These are phyloP conservation scores for Plasmodium ovale DNA, from an alignment of 169 alveolate genomes.

Conservation along the genomic window DNA sequence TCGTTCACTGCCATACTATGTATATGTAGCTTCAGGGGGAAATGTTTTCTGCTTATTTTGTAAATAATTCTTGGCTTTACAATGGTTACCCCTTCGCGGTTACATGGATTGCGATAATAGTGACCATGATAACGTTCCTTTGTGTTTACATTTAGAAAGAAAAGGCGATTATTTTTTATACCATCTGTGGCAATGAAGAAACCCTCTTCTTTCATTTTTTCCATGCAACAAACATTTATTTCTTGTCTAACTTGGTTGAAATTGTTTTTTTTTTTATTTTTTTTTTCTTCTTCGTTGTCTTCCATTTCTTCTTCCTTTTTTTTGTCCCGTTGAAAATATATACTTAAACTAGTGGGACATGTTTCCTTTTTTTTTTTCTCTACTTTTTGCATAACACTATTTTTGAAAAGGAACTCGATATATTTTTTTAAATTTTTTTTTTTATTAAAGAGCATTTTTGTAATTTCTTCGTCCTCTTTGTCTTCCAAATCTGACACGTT, in stretches of 20 bases:
- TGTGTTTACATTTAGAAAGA: constrained; percentile 18
- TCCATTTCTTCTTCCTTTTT: constrained; percentile 29
- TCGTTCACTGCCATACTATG: constrained; percentile 34
- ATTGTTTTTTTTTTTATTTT: not conserved
- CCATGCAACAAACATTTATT: constrained; percentile 27
- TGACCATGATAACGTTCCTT: not conserved
- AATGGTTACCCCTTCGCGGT: not conserved
- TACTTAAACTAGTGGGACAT: constrained; percentile 8
- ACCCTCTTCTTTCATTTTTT: constrained; percentile 25
- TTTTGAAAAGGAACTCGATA: constrained; percentile 19
- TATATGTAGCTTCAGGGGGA: constrained; percentile 13
- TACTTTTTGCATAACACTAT: not conserved
- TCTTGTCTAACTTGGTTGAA: constrained; percentile 2
- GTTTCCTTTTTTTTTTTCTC: constrained; percentile 7
- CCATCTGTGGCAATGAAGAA: constrained; percentile 34
- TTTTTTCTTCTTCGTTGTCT: constrained; percentile 18
- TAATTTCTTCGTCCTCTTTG: not conserved
- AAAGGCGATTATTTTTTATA: constrained; percentile 34
- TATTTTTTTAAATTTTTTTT: constrained; percentile 41
- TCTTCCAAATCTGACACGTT: not conserved
- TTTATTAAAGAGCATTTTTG: not conserved
- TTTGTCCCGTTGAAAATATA: constrained; percentile 24
- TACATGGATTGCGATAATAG: no score
- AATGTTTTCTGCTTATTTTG: constrained; percentile 1
- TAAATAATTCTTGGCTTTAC: constrained; percentile 24